Evolutionary conservation across 495 filamentous ascomycete genomes (phyloP), one percentile per base, ranked within the genome.

Genomic region (Hypomontagnella monticulosa): DNA sequence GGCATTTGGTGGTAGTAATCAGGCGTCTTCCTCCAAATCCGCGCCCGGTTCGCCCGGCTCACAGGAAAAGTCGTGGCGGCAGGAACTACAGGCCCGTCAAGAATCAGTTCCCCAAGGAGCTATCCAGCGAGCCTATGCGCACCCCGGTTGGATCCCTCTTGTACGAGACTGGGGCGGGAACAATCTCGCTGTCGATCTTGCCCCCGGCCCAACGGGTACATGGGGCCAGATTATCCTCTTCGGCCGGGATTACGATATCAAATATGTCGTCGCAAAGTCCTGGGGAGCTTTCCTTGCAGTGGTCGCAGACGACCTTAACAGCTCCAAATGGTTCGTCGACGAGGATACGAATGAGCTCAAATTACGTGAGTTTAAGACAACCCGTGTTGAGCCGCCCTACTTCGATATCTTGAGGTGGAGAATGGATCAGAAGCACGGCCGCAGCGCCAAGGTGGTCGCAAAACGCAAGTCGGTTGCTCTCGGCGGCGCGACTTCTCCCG

Each of bases 141-240:
- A 98, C 72, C 91, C 94, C 3, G 90, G 87, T 19, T 99, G 95
- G 95, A 97, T 99, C 65, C 95, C 95, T 30, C 82, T 99, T 30
- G 93, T 92, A 18, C 90, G 95, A 54, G 95, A 99, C 75, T 99
- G 95, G 95, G 95, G 95, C 69, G 95, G 95, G 69, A 99, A 99
- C 84, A 92, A 94, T 79, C 81, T 99, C 69, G 93, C 93, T 11
- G 87, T 97, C 32, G 95, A 99, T 76, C 84, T 99, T 46, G 93
- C 96, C 16, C 95, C 95, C 34, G 96, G 95, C 1, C 91, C 95
- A 2, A 85, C 85, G 12, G 95, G 95, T 16, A 87, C 86, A 76
- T 99, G 95, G 93, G 95, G 95, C 44, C 95, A 99, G 71, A 85
- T 99, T 47, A 97, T 99, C 67, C 85, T 99, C 41, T 97, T 97